These are phyloP conservation scores for Sporothrix pseudoabietina DNA, from an alignment of 2,329 filamentous ascomycete genomes.

Conservation along the genomic window DNA sequence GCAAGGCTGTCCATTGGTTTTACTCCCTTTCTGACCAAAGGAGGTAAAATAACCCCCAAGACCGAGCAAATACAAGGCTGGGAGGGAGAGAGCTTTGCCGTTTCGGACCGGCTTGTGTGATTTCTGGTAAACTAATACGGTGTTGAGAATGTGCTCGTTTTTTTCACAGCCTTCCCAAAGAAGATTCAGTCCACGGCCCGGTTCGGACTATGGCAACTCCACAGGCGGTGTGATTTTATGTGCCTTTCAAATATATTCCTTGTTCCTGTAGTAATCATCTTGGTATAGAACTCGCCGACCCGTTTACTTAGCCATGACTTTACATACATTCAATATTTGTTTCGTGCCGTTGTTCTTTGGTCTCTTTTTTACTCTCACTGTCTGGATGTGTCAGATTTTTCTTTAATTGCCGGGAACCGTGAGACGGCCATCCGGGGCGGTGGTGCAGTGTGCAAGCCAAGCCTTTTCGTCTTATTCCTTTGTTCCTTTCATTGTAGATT, in stretches of 20 bases:
- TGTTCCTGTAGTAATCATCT: not conserved
- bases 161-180: not conserved
- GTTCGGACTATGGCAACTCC: not conserved
- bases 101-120: not conserved
- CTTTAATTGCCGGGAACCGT: not conserved
- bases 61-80: no score
- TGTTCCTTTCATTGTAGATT: not conserved
- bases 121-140: not conserved
- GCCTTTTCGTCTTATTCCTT: not conserved
- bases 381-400: not conserved
- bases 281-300: not conserved
- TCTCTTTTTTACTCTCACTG: not conserved
- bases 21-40: not conserved
- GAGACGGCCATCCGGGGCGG: not conserved
- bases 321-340: not conserved
- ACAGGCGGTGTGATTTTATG: not conserved
- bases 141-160: not conserved
- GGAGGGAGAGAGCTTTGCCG: not conserved
- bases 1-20: not conserved
- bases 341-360: not conserved
- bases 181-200: not conserved
- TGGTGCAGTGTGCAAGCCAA: not conserved
- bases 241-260: not conserved
- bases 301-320: not conserved
- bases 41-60: not conserved